Conservation (phyloP, 2,329 filamentous ascomycete species). For the Coniochaeta sp. region DNA sequence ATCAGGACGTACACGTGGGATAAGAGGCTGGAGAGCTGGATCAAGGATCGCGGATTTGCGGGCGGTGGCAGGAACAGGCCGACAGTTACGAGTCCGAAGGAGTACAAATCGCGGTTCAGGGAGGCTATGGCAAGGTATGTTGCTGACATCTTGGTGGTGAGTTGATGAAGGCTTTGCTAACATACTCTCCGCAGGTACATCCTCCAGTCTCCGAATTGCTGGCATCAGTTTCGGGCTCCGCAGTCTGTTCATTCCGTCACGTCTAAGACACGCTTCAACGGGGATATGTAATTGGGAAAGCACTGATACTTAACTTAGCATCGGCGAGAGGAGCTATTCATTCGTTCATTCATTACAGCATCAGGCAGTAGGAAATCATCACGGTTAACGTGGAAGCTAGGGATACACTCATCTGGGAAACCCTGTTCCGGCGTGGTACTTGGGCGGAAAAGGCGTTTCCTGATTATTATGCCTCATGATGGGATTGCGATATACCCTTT, state of each 20-base stretch:
- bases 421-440: background rate
- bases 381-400: background rate
- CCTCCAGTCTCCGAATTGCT: constrained; percentile 66
- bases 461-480: background rate
- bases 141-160: background rate
- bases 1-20: constrained; percentile 99
- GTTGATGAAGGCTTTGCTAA: background rate
- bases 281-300: background rate
- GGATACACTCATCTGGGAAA: background rate
- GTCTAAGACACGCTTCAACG: constrained; percentile 3
- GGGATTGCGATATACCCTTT: background rate
- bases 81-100: constrained; percentile 93
- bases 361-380: background rate
- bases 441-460: background rate
- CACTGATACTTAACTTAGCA: background rate
- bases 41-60: constrained; percentile 88
- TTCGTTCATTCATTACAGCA: background rate
- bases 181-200: constrained; percentile 48
- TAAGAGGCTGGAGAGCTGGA: constrained; percentile 99
- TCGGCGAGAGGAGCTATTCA: no score
- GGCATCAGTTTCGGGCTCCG: constrained; percentile 56
- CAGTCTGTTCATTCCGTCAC: constrained; percentile 7
- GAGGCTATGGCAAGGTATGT: constrained; percentile 91
- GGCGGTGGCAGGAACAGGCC: constrained; percentile 73
- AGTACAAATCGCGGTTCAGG: constrained; percentile 92